Evolutionary conservation across 352 stramenopile species (phyloP), one percentile per base, ranked within the genome.

Genomic region (Phytophthora megakarya): DNA sequence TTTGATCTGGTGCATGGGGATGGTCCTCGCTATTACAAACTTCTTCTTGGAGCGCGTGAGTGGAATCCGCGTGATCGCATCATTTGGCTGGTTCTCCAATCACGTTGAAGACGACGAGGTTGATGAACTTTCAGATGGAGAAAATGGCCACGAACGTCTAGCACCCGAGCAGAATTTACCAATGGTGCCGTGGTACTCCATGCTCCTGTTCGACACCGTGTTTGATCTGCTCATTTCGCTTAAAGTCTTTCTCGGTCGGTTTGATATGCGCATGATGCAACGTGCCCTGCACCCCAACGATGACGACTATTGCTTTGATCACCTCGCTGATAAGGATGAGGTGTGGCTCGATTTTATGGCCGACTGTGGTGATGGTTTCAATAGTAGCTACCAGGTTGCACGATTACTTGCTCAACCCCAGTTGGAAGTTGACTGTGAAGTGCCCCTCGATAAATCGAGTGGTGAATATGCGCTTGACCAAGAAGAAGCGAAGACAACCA

Each of bases 111-210:
- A 88, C 18, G 77, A 84, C 28, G 80, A 87, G 0, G 10, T 22
- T 15, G 71, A 75, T 12, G 56, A 71, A 9, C 48, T 74, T 8
- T 72, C 55, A 13, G 77, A 88, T 16, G 61, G 49, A 12, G 80
- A 88, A 23, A 70, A 77, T 23, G 56, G 73, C 5, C 76, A 86
- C 32, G 83, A 93, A 59, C 87, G 80, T 15, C 65, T 93, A 0
- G 81, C 85, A 19, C 75, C 79, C 3, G 78, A 88, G 13, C 84
- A 93, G 48, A 84, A 88, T n/a, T 45, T 96, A 16, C 69, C 87
- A 13, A 98, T 98, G 93, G 92, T 97, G 6, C 86, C 90, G 33
- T 98, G 93, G 93, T 98, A 98, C 70, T 97, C 92, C n/a, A 89
- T 97, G 67, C 89, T 97, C 45, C 61, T 98, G 12, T 94, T 97